A percentile compares a stretch with the other conserved stretches of the same genome.
Conservation (phyloP, 2,329 filamentous ascomycete genomes). For the Alternaria atra region DNA sequence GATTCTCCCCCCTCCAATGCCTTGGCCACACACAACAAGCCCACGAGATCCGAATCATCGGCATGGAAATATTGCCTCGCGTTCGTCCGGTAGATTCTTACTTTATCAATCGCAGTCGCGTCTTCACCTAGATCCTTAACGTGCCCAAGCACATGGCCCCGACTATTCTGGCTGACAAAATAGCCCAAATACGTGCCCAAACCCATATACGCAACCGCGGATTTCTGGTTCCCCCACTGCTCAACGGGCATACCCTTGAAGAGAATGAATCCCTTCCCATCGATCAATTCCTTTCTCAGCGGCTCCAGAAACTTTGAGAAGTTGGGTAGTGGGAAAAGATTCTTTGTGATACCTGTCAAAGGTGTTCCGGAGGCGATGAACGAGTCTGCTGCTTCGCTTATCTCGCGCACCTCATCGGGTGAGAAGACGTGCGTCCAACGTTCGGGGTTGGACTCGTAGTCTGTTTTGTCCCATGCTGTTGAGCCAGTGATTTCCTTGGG, state of each 20-base stretch:
- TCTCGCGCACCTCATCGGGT: constrained; percentile 70
- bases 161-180: constrained; percentile 85
- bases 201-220: constrained; percentile 79
- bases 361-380: constrained; percentile 73
- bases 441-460: constrained; percentile 70
- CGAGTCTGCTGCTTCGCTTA: constrained; percentile 71
- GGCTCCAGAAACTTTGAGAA: constrained; percentile 63
- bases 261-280: constrained; percentile 89
- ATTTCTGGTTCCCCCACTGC: constrained; percentile 80
- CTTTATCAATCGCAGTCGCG: constrained; percentile 80
- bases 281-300: constrained; percentile 72
- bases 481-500: constrained; percentile 74
- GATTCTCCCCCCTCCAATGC: constrained; percentile 84
- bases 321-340: constrained; percentile 69
- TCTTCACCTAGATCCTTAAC: constrained; percentile 90
- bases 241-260: constrained; percentile 85
- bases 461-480: constrained; percentile 75
- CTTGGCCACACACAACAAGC: constrained; percentile 80
- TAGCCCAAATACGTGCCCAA: constrained; percentile 85
- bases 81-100: constrained; percentile 90
- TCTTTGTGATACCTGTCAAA: constrained; percentile 75
- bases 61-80: constrained; percentile 87
- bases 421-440: constrained; percentile 78
- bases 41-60: constrained; percentile 84
- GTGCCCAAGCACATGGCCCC: constrained; percentile 85